Conservation (phyloP, 129 eudicot species). For the Helichrysum umbraculigerum region DNA sequence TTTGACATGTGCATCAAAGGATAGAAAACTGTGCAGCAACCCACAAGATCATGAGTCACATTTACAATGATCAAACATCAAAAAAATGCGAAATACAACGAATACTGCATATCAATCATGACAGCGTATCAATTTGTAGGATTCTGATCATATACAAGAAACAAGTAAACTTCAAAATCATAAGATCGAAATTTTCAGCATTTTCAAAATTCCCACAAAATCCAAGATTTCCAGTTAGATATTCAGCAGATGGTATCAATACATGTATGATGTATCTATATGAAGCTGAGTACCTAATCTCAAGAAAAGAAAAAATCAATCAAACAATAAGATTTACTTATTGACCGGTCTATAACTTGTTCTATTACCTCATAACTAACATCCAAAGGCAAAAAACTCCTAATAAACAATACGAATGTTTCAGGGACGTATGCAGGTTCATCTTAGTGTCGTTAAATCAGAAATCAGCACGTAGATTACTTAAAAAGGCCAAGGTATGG, state of each 20-base stretch:
- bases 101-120: neutral
- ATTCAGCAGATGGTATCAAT: neutral
- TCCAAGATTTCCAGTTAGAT: neutral
- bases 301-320: neutral
- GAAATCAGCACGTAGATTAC: conserved; percentile 47
- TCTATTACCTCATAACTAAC: conserved; percentile 34
- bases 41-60: neutral
- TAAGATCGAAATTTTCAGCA: neutral
- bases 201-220: conserved; percentile 1
- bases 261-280: too few species aligned
- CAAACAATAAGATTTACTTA: conserved; percentile 21
- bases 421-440: neutral
- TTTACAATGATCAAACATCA: conserved; percentile 5
- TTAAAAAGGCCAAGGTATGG: conserved; percentile 62
- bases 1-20: too few species aligned
- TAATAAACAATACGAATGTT: neutral
- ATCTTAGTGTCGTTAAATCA: conserved; percentile 19
- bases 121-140: neutral
- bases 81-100: neutral
- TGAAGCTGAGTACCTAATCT: too few species aligned
- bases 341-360: conserved; percentile 15
- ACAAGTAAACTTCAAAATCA: neutral
- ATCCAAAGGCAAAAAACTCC: conserved; percentile 17
- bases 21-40: neutral
- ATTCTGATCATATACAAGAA: conserved; percentile 1